Evolutionary conservation across 495 filamentous ascomycete genomes (phyloP), one percentile per base, ranked within the genome.

Genomic region (Penicillium robsamsonii): DNA sequence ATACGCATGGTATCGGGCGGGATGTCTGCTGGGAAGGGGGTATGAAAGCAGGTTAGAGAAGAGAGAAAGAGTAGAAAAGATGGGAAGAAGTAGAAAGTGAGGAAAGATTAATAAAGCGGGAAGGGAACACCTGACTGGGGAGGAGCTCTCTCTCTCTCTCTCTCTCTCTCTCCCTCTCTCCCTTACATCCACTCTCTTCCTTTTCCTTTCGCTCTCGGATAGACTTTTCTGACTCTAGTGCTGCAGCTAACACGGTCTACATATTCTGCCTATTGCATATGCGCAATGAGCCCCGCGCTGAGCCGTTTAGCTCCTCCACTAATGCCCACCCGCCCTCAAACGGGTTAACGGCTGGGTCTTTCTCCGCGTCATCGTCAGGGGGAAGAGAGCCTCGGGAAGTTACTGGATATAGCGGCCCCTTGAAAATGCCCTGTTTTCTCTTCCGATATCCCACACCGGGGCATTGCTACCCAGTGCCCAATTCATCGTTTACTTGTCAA

Each of bases 1-100:
- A 96, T 87, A 68, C 83, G 90, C 87, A 58, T 60, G 31, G 50
- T 59, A 50, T 52, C 48, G 20, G 55, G 22, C 3, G n/a, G 9
- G 4, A n/a, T 18, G 27, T 33, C n/a, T 47, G 29, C 44, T 46
- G 18, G 44, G n/a, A 31, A 47, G 27, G 27, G 22, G 27, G 27
- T 29, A 25, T 20, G 9, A 24, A 41, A 43, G 11, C 24, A 35
- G 20, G 30, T 27, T 56, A 27, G 24, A 50, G 20, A 35, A 46
- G 20, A 22, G 37, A 53, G 22, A 25, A 47, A 27, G 17, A 40
- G 35, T 17, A 27, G 47, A 53, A 47, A 33, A 27, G 31, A 22
- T 33, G 43, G 33, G 45, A 22, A 48, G 50, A 57, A 50, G 54
- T 46, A 30, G 37, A 47, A 55, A 58, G 52, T 43, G 42, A 52